Evolutionary conservation across 2,329 filamentous ascomycete species (phyloP).

Genomic region (Exophiala xenobiotica): DNA sequence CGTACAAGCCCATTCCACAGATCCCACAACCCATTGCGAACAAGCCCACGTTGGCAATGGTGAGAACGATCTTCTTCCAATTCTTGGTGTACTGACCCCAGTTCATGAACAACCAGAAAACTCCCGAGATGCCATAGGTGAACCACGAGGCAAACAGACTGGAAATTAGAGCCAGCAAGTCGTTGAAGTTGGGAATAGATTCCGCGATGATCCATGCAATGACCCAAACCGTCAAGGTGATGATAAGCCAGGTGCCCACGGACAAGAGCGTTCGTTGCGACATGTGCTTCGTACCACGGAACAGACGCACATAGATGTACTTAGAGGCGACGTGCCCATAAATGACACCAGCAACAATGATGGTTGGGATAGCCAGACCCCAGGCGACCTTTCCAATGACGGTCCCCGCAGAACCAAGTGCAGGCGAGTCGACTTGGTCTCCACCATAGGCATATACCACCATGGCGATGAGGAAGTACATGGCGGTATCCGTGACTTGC

Average conservation of each 20-base stretch:
- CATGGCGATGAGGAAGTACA: constrained; percentile 66
- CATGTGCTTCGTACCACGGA: constrained; percentile 59
- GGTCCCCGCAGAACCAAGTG: constrained; percentile 61
- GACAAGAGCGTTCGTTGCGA: constrained; percentile 52
- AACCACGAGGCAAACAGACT: constrained; percentile 69
- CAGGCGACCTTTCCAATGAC: constrained; percentile 64
- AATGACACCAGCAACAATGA: constrained; percentile 69
- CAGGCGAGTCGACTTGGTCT: constrained; percentile 61
- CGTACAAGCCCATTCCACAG: constrained; percentile 44
- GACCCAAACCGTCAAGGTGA: constrained; percentile 58
- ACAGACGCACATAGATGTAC: constrained; percentile 64
- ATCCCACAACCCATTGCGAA: constrained; percentile 17
- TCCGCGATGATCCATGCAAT: constrained; percentile 67
- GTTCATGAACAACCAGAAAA: constrained; percentile 40
- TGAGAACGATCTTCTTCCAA: constrained; percentile 34
- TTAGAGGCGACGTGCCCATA: constrained; percentile 67
- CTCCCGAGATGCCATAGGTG: constrained; percentile 45
- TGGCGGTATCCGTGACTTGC: constrained; percentile 57
- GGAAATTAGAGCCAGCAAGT: constrained; percentile 63
- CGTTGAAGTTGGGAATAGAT: constrained; percentile 67
- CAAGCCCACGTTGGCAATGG: constrained; percentile 18
- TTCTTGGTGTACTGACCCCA: constrained; percentile 35
- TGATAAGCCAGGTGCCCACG: constrained; percentile 58
- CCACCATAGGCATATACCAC: constrained; percentile 70
- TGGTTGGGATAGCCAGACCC: constrained; percentile 68